These are phyloP conservation scores for Ophiostoma australiae DNA, from an alignment of 2,329 filamentous ascomycete genomes.

Conservation along the genomic window DNA sequence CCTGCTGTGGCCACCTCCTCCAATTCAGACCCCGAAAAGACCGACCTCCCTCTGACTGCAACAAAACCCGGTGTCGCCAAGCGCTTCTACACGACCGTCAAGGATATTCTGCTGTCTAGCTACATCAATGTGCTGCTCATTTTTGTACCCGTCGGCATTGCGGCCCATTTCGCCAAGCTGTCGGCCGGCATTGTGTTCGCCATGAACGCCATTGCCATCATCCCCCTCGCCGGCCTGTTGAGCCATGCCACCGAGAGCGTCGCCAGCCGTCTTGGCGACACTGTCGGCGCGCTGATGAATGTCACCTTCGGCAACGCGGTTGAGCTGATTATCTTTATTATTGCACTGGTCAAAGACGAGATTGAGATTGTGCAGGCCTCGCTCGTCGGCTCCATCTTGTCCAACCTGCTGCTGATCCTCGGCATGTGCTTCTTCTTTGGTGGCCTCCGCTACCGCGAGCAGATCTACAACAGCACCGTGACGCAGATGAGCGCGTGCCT, in stretches of 20 bases:
- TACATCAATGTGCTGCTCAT: conserved; percentile 63
- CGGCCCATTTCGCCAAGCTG: conserved; percentile 41
- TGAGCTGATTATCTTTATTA: conserved; percentile 71
- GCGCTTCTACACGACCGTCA: conserved; percentile 43
- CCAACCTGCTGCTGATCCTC: conserved; percentile 68
- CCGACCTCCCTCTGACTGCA: background rate
- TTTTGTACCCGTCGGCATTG: conserved; percentile 66
- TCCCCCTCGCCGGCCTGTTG: conserved; percentile 77
- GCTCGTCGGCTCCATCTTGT: conserved; percentile 69
- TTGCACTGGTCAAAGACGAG: conserved; percentile 45
- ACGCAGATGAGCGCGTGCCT: conserved; percentile 70
- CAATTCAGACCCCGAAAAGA: conserved; percentile 23
- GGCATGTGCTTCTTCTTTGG: conserved; percentile 70
- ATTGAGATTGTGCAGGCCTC: conserved; percentile 73
- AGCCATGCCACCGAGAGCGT: conserved; percentile 86
- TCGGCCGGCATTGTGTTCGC: conserved; percentile 50
- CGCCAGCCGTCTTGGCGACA: conserved; percentile 74
- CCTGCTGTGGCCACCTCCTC: background rate
- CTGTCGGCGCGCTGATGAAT: conserved; percentile 81
- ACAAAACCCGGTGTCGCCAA: conserved; percentile 23
- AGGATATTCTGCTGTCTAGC: conserved; percentile 55
- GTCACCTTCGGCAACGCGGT: conserved; percentile 90
- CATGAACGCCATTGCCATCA: conserved; percentile 65
- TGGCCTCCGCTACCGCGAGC: conserved; percentile 63
- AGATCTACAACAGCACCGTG: conserved; percentile 68